phyloP scores from a whole-genome alignment of 257 asterid species.

The Nicotiana noctiflora region DNA sequence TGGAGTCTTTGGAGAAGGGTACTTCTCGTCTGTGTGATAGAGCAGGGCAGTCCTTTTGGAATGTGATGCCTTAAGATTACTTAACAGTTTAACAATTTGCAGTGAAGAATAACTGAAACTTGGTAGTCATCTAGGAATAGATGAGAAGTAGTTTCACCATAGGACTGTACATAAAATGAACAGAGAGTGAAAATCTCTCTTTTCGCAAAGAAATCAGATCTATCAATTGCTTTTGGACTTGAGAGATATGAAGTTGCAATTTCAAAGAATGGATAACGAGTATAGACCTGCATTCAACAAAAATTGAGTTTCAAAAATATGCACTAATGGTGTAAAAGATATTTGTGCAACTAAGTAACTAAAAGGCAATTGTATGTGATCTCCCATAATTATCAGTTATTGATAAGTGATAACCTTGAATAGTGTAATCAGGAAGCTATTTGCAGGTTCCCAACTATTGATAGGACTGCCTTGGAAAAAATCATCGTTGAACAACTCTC shows the following conservation, averaged over 20 bases:
- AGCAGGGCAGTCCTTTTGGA: conserved; percentile 20
- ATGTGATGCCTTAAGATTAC: conserved; percentile 8
- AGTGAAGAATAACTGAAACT: conserved; percentile 2
- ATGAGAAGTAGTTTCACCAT: conserved; percentile 10
- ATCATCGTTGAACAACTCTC: not conserved
- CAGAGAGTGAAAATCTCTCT: not conserved
- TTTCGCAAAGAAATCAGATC: not conserved
- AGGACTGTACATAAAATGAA: not conserved
- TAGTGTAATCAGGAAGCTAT: not conserved
- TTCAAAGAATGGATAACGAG: not conserved
- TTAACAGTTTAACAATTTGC: not conserved
- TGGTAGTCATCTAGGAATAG: conserved; percentile 8
- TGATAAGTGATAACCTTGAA: not conserved
- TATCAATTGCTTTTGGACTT: not conserved
- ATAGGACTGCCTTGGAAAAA: not conserved
- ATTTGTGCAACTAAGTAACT: not conserved
- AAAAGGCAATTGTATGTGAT: not conserved
- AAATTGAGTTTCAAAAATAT: not conserved
- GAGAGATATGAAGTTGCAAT: not conserved
- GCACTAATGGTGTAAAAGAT: not conserved
- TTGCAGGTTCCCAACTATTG: not conserved
- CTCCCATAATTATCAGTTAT: not conserved
- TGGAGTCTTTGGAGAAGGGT: conserved; percentile 19
- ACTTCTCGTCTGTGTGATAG: conserved; percentile 8
- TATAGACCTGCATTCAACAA: not conserved